These are phyloP conservation scores for Saccharomycopsis vini DNA, from an alignment of 805 yeast genomes.

Conservation along the genomic window DNA sequence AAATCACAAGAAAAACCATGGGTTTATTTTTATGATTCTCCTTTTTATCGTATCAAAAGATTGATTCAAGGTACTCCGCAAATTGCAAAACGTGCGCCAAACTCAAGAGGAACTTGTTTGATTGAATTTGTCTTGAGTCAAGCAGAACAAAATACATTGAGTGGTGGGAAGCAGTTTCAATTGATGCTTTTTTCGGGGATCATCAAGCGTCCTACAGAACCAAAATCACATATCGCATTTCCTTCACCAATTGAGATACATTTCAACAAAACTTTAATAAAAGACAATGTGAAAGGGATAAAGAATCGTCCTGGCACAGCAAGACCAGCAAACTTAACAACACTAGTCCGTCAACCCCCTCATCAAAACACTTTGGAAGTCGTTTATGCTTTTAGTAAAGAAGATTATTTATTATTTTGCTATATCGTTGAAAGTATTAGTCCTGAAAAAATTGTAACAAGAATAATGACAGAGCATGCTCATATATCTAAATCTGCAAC, in stretches of 20 bases:
- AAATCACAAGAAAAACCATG: conserved; percentile 26
- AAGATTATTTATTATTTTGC: conserved; percentile 42
- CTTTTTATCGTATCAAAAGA: conserved; percentile 45
- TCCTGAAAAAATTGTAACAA: conserved; percentile 33
- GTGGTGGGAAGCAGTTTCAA: conserved; percentile 25
- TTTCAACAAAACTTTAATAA: conserved; percentile 43
- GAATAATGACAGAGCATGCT: conserved; percentile 33
- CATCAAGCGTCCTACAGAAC: conserved; percentile 21
- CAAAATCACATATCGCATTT: conserved; percentile 41
- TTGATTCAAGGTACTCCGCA: conserved; percentile 42
- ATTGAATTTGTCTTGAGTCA: conserved; percentile 35
- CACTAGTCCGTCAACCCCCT: conserved; percentile 28
- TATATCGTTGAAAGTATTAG: conserved; percentile 47
- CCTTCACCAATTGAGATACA: conserved; percentile 66
- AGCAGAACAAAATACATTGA: conserved; percentile 34
- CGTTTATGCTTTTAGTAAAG: conserved; percentile 49
- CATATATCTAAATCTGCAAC: conserved; percentile 48
- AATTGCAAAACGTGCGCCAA: conserved; percentile 31
- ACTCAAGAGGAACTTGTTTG: conserved; percentile 38
- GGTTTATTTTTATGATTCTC: conserved; percentile 43
- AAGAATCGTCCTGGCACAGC: conserved; percentile 73
- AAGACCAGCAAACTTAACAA: conserved; percentile 72
- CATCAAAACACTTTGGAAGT: conserved; percentile 38
- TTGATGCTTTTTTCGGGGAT: conserved; percentile 50
- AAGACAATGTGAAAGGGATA: conserved; percentile 59